A percentile compares a stretch with the other conserved stretches of the same genome.
Evolutionary conservation across 257 asterid genomes (phyloP).

Genomic region (Anisodus acutangulus): DNA sequence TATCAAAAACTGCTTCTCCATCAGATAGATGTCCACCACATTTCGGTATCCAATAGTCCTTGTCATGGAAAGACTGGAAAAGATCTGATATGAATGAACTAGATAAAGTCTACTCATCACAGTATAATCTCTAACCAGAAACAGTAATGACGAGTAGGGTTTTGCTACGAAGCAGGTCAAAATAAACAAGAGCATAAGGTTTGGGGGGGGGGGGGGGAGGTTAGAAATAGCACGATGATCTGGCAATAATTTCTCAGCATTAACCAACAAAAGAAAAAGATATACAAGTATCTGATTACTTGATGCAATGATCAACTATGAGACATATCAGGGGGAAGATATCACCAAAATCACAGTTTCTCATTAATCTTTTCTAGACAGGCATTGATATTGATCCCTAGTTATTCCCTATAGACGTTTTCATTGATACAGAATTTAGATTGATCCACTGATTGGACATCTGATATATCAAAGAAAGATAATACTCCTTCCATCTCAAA

Average conservation of each 20-base stretch:
- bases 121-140: not conserved
- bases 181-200: not conserved
- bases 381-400: no score
- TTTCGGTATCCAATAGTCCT: constrained; percentile 79
- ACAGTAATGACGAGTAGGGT: not conserved
- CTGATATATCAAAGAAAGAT: not conserved
- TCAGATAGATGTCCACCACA: constrained; percentile 60
- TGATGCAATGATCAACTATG: not conserved
- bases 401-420: no score
- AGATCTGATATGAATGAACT: constrained; percentile 14
- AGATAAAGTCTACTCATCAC: not conserved
- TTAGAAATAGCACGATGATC: not conserved
- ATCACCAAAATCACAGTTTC: no score
- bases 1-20: constrained; percentile 63
- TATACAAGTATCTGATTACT: not conserved
- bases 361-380: no score
- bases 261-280: not conserved
- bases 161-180: not conserved
- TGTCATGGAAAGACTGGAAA: constrained; percentile 57
- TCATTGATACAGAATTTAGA: not conserved
- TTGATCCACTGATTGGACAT: not conserved
- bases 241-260: not conserved
- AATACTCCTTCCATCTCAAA: not conserved
- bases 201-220: not conserved
- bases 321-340: not conserved